phyloP scores from a whole-genome alignment of 2,329 filamentous ascomycete species.

The Penicillium frequentans region DNA sequence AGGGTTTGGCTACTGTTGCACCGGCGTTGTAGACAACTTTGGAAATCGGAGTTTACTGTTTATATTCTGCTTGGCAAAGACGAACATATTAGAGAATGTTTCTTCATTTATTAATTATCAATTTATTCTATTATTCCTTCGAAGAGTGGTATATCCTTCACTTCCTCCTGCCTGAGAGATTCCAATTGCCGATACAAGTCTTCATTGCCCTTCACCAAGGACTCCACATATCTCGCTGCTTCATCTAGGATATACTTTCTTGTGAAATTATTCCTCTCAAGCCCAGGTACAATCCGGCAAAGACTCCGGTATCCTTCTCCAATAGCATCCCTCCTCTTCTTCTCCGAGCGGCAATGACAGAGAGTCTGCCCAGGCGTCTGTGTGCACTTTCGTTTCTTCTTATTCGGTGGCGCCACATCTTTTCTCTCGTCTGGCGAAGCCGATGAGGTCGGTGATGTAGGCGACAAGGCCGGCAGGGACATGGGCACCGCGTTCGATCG shows the following conservation, averaged over 20 bases:
- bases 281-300: constrained; percentile 14
- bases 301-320: constrained; percentile 15
- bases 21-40: constrained; percentile 11
- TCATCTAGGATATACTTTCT: constrained; percentile 20
- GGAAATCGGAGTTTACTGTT: neutral
- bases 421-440: neutral
- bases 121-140: neutral
- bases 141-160: neutral
- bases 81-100: neutral
- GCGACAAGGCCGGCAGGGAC: neutral
- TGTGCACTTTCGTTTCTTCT: constrained; percentile 23
- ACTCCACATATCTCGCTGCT: constrained; percentile 12
- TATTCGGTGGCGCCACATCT: neutral
- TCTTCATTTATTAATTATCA: neutral
- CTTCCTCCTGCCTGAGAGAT: constrained; percentile 2
- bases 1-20: constrained; percentile 16
- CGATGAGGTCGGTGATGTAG: neutral
- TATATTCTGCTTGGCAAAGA: neutral
- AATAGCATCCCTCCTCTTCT: constrained; percentile 20
- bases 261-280: constrained; percentile 17
- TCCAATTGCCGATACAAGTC: constrained; percentile 7
- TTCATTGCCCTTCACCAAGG: constrained; percentile 13
- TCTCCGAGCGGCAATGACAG: constrained; percentile 23
- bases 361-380: constrained; percentile 19
- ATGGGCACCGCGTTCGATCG: neutral